Conservation (phyloP, 2,329 filamentous ascomycete species). For the Nigrospora osmanthi region DNA sequence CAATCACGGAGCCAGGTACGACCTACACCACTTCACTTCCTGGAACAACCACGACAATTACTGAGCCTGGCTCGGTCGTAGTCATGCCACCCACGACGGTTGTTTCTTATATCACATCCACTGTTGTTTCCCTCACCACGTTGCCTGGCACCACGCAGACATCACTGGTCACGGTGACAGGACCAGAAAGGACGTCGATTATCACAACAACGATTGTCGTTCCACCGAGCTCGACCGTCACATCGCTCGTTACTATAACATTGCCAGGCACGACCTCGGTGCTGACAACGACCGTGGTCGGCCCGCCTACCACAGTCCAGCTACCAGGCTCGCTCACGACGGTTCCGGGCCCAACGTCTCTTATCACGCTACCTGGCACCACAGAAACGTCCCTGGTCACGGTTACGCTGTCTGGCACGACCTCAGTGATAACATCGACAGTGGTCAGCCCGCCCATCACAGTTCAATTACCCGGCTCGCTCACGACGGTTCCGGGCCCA, state of each 20-base stretch:
- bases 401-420: constrained; percentile 2
- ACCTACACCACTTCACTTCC: too few relatives aligned
- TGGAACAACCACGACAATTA: too few relatives aligned
- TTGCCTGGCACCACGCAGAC: constrained; percentile 3
- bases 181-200: neutral
- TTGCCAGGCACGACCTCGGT: neutral
- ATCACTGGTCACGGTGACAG: constrained; percentile 11
- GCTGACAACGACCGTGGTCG: neutral
- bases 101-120: too few relatives aligned
- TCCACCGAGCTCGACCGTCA: neutral
- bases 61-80: too few relatives aligned
- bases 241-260: constrained; percentile 11
- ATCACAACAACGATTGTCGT: neutral
- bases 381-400: constrained; percentile 10
- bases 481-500: neutral
- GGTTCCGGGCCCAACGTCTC: neutral
- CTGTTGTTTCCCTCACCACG: neutral
- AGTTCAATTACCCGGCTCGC: constrained; percentile 1
- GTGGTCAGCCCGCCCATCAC: too few relatives aligned
- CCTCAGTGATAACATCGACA: neutral
- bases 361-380: neutral
- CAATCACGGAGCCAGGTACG: constrained; percentile 3
- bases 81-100: too few relatives aligned
- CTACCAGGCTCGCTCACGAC: constrained; percentile 1
- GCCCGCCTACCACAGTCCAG: neutral